Evolutionary conservation across 176 grass and related monocot species (phyloP), one percentile per base, ranked within the genome.

Genomic region (Elaeis guineensis): DNA sequence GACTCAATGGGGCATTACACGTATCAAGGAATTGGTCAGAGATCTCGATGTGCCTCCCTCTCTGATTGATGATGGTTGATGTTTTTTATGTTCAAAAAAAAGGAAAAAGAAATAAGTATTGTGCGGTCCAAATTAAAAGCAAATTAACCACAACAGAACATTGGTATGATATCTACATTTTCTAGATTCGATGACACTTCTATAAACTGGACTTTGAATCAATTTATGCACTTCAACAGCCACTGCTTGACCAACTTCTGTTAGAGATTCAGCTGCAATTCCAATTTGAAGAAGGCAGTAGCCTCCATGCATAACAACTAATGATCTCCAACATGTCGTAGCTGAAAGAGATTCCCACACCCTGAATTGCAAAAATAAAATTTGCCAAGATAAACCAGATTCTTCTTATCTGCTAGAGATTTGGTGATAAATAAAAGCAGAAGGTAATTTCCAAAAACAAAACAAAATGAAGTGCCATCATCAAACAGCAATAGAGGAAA

Each of bases 281-380:
- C 92, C 92, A 66, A 97, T 88, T 88, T 97, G 92, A 72, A 97
- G 75, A 80, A 78, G 21, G 30, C 86, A 96, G 54, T 55, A 60
- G 52, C 74, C 74, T 80, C 81, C 92, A 67, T 85, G 86, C 53
- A 97, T 75, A 55, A 91, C 70, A 79, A 85, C 78, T 15, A 97
- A 79, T 25, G 92, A 97, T 70, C 84, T 90, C 86, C 92, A 88
- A 66, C 92, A 90, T 19, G 87, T 90, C 25, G 78, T 72, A 57
- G 64, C 57, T 61, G 80, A 79, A 69, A 96, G 39, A 55, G 86
- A 96, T 50, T 90, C 78, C 86, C 90, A 95, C 73, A 77, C 26
- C 90, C 90, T 95, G 62, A 71, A 69, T 12, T 44, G 35, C 3
- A 44, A 44, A 9, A 44, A 11, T 12, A 44, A 44, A 44, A 44